A percentile compares a stretch with the other conserved stretches of the same genome.
phyloP scores from a whole-genome alignment of 1,139 yeast species.

The Magnusiomyces fungicola region DNA sequence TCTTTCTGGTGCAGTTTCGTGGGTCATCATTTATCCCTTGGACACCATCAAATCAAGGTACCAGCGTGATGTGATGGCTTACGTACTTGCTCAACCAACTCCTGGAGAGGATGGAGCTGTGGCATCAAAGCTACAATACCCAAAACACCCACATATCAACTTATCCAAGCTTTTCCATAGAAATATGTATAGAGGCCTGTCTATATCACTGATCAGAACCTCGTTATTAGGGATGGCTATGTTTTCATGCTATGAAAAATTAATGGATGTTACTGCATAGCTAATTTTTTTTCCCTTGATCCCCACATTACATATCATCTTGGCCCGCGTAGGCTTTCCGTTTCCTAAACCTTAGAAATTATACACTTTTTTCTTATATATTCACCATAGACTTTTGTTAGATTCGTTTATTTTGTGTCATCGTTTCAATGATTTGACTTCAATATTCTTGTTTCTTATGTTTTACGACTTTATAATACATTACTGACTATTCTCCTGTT shows the following conservation, averaged over 20 bases:
- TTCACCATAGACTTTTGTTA: no score
- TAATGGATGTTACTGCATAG: conserved; percentile 25
- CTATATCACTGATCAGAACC: conserved; percentile 64
- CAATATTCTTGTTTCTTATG: no score
- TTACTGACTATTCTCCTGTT: no score
- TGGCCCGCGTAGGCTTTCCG: no score
- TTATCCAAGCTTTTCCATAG: conserved; percentile 28
- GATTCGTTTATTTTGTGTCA: no score
- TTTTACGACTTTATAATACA: no score
- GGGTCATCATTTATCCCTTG: conserved; percentile 70
- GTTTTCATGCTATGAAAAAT: conserved; percentile 62
- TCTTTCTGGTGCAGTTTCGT: conserved; percentile 62
- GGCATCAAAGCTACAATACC: no score
- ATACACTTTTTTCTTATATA: no score
- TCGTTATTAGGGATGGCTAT: conserved; percentile 69
- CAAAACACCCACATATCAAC: conserved; percentile 17
- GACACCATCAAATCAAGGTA: conserved; percentile 71
- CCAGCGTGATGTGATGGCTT: conserved; percentile 66
- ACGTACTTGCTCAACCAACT: conserved; percentile 36
- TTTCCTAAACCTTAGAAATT: no score
- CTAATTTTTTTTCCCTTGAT: neutral
- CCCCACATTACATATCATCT: neutral
- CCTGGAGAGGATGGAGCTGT: conserved; percentile 24
- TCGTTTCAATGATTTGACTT: no score
- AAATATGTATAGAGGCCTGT: conserved; percentile 66